Percentiles rank a stretch among this genome's conserved stretches.
Conservation (phyloP, 768 basidiomycete genomes). For the Mycena indigotica region DNA sequence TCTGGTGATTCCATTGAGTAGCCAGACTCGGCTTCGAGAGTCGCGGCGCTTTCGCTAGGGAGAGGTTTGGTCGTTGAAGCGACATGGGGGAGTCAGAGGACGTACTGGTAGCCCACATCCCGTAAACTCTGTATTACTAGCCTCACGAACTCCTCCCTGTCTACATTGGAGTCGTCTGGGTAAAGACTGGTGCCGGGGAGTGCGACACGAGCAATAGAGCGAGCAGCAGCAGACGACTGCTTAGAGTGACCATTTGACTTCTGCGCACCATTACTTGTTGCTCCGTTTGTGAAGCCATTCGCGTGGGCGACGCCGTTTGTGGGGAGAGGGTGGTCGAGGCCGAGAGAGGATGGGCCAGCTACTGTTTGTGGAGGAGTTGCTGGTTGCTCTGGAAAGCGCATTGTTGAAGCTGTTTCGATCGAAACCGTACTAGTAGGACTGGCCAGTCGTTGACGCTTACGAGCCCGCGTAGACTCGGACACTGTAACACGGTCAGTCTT, state of each 20-base stretch:
- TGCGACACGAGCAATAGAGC: constrained; percentile 58
- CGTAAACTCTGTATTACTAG: constrained; percentile 86
- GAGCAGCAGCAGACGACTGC: constrained; percentile 16
- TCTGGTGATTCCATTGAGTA: constrained; percentile 79
- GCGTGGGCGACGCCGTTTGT: constrained; percentile 43
- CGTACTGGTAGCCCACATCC: constrained; percentile 81
- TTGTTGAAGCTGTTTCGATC: constrained; percentile 38
- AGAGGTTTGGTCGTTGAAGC: constrained; percentile 16
- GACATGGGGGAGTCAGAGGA: constrained; percentile 12
- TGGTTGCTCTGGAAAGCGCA: constrained; percentile 52
- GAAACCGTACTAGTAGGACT: constrained; percentile 38
- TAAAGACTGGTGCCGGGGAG: constrained; percentile 76
- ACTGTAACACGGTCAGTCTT: constrained; percentile 32
- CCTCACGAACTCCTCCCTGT: constrained; percentile 90
- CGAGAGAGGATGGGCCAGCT: constrained; percentile 56
- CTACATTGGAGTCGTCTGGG: constrained; percentile 67
- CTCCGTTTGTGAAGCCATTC: constrained; percentile 37
- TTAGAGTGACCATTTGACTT: constrained; percentile 46
- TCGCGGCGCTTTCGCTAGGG: constrained; percentile 80
- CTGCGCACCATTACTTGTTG: constrained; percentile 50
- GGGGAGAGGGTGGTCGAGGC: constrained; percentile 36
- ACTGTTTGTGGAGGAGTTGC: constrained; percentile 49
- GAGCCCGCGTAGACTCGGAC: constrained; percentile 56
- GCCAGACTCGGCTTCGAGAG: constrained; percentile 91
- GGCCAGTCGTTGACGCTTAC: constrained; percentile 72